A percentile compares a stretch with the other conserved stretches of the same genome.
Conservation (phyloP, 257 asterid genomes). For the Cinchona pubescens region DNA sequence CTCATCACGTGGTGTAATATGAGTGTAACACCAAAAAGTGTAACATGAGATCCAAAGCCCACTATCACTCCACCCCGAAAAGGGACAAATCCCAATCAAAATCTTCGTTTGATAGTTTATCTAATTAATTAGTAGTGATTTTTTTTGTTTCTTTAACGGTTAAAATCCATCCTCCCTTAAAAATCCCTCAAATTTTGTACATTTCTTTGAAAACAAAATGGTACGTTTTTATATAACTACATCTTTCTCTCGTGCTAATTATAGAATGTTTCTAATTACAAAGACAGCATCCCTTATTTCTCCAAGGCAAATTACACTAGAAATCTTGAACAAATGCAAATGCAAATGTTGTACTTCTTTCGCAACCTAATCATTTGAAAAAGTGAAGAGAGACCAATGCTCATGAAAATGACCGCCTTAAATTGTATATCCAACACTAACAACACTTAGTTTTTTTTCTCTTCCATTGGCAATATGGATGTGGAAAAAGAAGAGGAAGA, state of each 20-base stretch:
- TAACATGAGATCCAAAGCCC: too few species aligned
- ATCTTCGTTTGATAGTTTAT: background rate
- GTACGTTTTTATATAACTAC: background rate
- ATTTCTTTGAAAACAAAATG: background rate
- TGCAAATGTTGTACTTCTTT: slow-evolving; percentile 3
- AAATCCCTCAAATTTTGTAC: background rate
- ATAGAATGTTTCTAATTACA: slow-evolving; percentile 16
- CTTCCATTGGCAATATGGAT: background rate
- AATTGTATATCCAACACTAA: slow-evolving; percentile 27
- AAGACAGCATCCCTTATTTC: slow-evolving; percentile 21
- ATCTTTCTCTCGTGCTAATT: slow-evolving; percentile 9
- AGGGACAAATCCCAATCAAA: background rate
- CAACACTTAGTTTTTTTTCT: background rate
- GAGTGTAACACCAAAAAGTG: too few species aligned
- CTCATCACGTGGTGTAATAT: too few species aligned
- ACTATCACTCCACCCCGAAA: background rate
- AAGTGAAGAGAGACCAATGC: slow-evolving; percentile 43
- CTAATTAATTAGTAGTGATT: background rate
- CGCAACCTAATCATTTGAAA: slow-evolving; percentile 35
- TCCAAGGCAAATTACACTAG: background rate
- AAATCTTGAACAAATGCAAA: slow-evolving; percentile 3
- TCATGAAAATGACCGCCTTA: slow-evolving; percentile 37
- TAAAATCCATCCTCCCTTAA: background rate
- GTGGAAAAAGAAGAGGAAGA: slow-evolving; percentile 15
- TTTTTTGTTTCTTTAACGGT: background rate